A percentile compares a stretch with the other conserved stretches of the same genome.
These are phyloP conservation scores for Entomophthora muscae DNA, from an alignment of 371 early-diverging fungal species.

Conservation along the genomic window DNA sequence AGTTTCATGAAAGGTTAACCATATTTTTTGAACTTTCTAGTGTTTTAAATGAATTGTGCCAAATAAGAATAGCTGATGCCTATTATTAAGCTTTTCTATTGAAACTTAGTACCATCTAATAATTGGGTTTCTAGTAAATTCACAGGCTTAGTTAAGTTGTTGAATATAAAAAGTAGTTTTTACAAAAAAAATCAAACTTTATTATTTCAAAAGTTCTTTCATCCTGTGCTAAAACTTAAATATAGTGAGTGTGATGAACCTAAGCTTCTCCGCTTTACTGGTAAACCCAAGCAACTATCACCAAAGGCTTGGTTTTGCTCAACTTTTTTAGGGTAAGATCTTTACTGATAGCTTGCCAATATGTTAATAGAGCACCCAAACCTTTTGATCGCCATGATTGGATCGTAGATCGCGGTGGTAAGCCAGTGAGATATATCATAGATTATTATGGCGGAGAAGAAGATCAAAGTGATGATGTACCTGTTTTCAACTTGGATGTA, in stretches of 20 bases:
- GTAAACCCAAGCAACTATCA: constrained; percentile 61
- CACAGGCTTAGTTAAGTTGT: too few relatives aligned
- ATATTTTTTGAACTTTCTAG: too few relatives aligned
- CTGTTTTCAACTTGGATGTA: constrained; percentile 72
- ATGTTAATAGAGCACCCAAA: constrained; percentile 3
- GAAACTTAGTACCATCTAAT: too few relatives aligned
- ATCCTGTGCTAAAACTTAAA: constrained; percentile 1
- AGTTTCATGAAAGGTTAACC: constrained; percentile 32
- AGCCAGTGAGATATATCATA: constrained; percentile 77
- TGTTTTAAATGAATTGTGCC: too few relatives aligned
- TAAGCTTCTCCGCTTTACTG: constrained; percentile 67
- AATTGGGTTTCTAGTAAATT: too few relatives aligned
- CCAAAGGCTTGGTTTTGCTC: constrained; percentile 58
- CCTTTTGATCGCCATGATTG: constrained; percentile 98
- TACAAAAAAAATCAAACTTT: background rate
- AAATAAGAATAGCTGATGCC: too few relatives aligned
- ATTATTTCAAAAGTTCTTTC: background rate
- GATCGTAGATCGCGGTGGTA: constrained; percentile 88
- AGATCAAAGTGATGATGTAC: constrained; percentile 30
- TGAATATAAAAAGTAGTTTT: too few relatives aligned
- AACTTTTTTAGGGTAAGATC: constrained; percentile 44
- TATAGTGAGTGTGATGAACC: constrained; percentile 41
- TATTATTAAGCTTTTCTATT: too few relatives aligned
- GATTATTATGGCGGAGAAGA: constrained; percentile 77
- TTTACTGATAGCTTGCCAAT: background rate